These are phyloP conservation scores for Cercospora sp. DNA, from an alignment of 2,329 filamentous ascomycete species.

Conservation along the genomic window DNA sequence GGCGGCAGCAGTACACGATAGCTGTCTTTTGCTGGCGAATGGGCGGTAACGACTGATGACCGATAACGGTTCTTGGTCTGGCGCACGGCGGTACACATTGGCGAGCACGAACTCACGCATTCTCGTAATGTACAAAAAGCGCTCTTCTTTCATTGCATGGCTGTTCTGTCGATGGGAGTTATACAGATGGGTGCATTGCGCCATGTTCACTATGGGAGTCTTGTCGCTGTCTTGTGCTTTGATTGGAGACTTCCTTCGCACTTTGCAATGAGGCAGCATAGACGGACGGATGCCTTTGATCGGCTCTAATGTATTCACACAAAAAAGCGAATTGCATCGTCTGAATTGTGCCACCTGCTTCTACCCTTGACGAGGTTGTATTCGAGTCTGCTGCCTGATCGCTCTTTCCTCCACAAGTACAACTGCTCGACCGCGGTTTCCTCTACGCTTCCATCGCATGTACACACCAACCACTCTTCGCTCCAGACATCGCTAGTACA, in stretches of 20 bases:
- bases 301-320: neutral
- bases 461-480: neutral
- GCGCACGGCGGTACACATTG: neutral
- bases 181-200: neutral
- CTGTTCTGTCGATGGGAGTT: neutral
- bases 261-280: neutral
- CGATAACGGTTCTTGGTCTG: neutral
- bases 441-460: too few species aligned
- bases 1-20: neutral
- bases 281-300: neutral
- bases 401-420: neutral
- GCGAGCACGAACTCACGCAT: neutral
- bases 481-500: too few species aligned
- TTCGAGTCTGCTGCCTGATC: neutral
- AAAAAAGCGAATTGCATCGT: neutral
- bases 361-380: neutral
- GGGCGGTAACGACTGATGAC: neutral
- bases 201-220: neutral
- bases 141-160: neutral
- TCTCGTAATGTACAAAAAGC: constrained; percentile 2
- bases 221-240: neutral
- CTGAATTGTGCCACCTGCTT: neutral
- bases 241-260: neutral
- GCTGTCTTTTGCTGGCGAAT: neutral
- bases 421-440: neutral